Conservation (phyloP, 768 basidiomycete genomes). For the Neoboletus brunneissimus region DNA sequence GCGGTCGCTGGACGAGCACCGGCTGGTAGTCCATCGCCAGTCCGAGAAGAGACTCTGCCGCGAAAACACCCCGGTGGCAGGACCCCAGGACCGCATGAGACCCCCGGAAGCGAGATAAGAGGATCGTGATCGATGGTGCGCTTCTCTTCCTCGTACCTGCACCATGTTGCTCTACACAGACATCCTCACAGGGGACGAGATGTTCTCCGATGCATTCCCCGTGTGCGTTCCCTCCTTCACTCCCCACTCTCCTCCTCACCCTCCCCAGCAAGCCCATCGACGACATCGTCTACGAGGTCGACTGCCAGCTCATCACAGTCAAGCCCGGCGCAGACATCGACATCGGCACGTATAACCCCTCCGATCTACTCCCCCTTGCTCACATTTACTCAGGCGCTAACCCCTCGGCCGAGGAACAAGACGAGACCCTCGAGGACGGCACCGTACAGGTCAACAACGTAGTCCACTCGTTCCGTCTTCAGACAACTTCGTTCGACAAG, state of each 20-base stretch:
- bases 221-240: constrained; percentile 48
- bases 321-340: constrained; percentile 80
- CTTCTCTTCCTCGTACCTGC: constrained; percentile 3
- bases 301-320: constrained; percentile 68
- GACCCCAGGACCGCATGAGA: constrained; percentile 4
- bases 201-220: constrained; percentile 92
- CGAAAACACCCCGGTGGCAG: not conserved
- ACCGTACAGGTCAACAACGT: constrained; percentile 83
- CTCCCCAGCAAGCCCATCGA: constrained; percentile 70
- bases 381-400: constrained; percentile 66
- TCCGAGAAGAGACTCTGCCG: not conserved
- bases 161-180: constrained; percentile 76
- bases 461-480: constrained; percentile 87
- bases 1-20: constrained; percentile 57
- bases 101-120: constrained; percentile 22
- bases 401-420: constrained; percentile 84
- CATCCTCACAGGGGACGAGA: constrained; percentile 78
- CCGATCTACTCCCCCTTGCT: not conserved
- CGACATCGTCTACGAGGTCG: constrained; percentile 80
- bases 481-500: constrained; percentile 82
- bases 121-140: constrained; percentile 9
- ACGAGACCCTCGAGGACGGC: constrained; percentile 80
- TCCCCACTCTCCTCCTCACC: constrained; percentile 7
- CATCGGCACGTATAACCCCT: constrained; percentile 59
- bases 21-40: constrained; percentile 76